A percentile compares a stretch with the other conserved stretches of the same genome.
Evolutionary conservation across 2,329 filamentous ascomycete species (phyloP).

Genomic region (Hypoxylon sp.): DNA sequence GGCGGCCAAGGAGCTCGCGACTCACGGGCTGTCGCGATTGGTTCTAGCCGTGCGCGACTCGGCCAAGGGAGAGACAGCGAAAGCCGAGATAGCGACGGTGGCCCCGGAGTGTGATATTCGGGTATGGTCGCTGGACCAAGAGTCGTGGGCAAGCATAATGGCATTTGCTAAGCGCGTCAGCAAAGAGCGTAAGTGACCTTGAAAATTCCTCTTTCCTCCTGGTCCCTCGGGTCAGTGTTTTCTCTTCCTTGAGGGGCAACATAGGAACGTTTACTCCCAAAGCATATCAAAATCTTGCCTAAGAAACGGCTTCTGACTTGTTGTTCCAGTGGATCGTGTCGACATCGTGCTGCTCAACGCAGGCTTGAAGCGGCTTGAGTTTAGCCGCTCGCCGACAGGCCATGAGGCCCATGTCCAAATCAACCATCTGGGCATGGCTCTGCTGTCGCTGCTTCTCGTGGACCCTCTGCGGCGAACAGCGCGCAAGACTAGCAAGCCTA

Average conservation of each 20-base stretch:
- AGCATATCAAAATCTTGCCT: too few relatives aligned
- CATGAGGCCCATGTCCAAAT: constrained; percentile 32
- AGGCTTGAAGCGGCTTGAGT: constrained; percentile 30
- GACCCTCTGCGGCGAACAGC: constrained; percentile 23
- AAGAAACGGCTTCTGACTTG: too few relatives aligned
- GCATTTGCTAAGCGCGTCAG: constrained; percentile 21
- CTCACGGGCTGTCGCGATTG: constrained; percentile 28
- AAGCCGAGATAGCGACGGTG: constrained; percentile 16
- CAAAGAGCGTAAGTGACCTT: too few relatives aligned
- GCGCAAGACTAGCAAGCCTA: constrained; percentile 4
- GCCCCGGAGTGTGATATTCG: constrained; percentile 20
- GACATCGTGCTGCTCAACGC: constrained; percentile 31
- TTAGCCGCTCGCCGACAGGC: constrained; percentile 23
- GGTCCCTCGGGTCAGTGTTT: too few relatives aligned
- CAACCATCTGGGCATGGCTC: constrained; percentile 34
- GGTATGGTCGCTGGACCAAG: constrained; percentile 31
- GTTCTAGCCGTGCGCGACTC: constrained; percentile 29
- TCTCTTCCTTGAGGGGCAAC: too few relatives aligned
- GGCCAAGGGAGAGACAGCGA: constrained; percentile 24
- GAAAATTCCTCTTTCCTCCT: too few relatives aligned
- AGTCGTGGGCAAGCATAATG: constrained; percentile 30
- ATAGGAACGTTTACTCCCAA: too few relatives aligned
- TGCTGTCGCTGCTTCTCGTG: constrained; percentile 32
- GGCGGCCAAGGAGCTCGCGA: constrained; percentile 32
- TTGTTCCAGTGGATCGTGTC: constrained; percentile 33